phyloP scores from a whole-genome alignment of 2,329 filamentous ascomycete genomes.

The Fusarium palustre region DNA sequence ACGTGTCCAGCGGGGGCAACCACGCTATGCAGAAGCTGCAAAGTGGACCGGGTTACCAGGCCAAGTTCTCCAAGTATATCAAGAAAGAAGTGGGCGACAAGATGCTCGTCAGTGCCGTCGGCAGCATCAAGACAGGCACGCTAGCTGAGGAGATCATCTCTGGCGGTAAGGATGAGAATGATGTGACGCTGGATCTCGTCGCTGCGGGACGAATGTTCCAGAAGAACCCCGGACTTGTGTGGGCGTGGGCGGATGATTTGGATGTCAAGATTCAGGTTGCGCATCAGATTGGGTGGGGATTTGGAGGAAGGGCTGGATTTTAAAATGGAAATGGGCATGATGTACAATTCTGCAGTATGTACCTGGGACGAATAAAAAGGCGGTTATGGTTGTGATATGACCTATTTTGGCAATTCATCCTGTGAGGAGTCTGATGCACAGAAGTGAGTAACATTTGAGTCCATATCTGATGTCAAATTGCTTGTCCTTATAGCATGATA shows the following conservation, averaged over 20 bases:
- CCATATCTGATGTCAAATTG: neutral
- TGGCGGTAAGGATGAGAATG: constrained; percentile 48
- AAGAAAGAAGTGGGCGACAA: constrained; percentile 77
- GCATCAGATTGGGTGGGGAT: constrained; percentile 68
- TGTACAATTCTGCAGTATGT: neutral
- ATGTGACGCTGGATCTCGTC: constrained; percentile 61
- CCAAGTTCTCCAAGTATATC: constrained; percentile 74
- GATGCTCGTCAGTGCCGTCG: constrained; percentile 60
- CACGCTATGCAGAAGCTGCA: constrained; percentile 69
- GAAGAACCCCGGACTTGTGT: constrained; percentile 69
- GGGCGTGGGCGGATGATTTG: constrained; percentile 67
- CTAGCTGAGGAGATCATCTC: constrained; percentile 62
- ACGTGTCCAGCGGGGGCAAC: constrained; percentile 76
- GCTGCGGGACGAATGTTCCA: constrained; percentile 66
- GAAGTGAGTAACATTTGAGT: neutral
- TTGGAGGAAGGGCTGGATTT: constrained; percentile 54
- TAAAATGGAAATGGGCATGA: neutral
- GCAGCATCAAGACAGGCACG: constrained; percentile 59
- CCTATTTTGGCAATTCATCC: neutral
- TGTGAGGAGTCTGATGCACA: neutral
- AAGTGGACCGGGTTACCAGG: constrained; percentile 75
- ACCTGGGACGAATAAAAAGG: neutral
- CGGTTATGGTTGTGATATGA: neutral
- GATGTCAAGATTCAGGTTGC: constrained; percentile 59
- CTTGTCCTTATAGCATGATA: neutral